Evolutionary conservation across 1,139 yeast genomes (phyloP), one percentile per base, ranked within the genome.

Genomic region (Nakaseomyces nivariensis): DNA sequence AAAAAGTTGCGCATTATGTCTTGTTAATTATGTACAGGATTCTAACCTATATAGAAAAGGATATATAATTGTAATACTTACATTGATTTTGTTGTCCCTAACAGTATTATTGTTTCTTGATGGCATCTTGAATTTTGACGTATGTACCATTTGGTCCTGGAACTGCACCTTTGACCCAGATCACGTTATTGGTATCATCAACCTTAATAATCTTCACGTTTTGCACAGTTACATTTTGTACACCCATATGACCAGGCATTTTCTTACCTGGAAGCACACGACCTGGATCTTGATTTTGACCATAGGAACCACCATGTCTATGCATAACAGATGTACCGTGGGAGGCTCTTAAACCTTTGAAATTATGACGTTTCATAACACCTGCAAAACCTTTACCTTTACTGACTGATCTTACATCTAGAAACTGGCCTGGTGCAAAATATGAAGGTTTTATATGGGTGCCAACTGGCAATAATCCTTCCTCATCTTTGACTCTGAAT

Each of bases 301-400:
- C 99, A 66, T 85, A 89, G 43, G 97, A 90, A 77, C 99, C 99
- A 59, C 95, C 96, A 49, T 90, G 83, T 76, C 99, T 84, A 68
- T 92, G 97, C 37, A 95, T 85, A 52, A 78, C 74, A 34, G 98
- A 88, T 43, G 87, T 92, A 85, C 99, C 99, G 69, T 92, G 99
- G 1, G 97, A 76, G 5, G 97, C 97, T 47, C 80, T 78, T 67
- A 87, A 79, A 74, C 98, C 98, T 49, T 73, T 74, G 71, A 92
- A 92, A n/a, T 88, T 86, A 74, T 85, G 85, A 71, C 96, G 81
- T 68, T 92, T 92, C 96, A 92, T 92, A 24, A 92, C 98, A 79
- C 99, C 99, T 24, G 92, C 89, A 67, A 88, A 88, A 13, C 99
- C 99, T 70, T 94, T 92, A 71, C 98, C 99, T 68, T 89, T 92